Evolutionary conservation across 208 protist species (phyloP).

Genomic region (Acanthamoeba lenticulata): DNA sequence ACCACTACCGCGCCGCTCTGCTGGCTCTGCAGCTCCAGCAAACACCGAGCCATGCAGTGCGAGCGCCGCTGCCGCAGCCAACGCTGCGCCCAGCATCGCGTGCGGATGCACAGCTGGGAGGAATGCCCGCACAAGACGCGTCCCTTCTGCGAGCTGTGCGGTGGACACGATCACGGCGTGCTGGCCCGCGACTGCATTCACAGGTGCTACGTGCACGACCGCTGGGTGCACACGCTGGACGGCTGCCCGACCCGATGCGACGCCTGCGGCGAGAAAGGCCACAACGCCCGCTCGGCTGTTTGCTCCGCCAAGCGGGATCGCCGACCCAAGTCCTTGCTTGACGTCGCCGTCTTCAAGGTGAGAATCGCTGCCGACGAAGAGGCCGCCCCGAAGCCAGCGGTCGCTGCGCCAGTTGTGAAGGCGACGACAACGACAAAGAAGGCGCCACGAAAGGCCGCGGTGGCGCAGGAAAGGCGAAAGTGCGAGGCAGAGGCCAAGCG

Average conservation of each 20-base stretch:
- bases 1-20: no score
- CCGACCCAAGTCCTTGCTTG: background rate
- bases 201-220: background rate
- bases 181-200: background rate
- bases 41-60: background rate
- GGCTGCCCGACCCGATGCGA: background rate
- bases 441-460: background rate
- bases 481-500: background rate
- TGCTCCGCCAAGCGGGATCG: background rate
- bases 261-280: background rate
- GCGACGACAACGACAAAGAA: background rate
- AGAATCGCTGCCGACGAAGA: no score
- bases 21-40: background rate
- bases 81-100: background rate
- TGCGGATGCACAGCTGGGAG: background rate
- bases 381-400: background rate
- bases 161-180: background rate
- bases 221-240: background rate
- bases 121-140: background rate
- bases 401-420: background rate
- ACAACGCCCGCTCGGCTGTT: background rate
- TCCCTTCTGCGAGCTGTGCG: conserved; percentile 1
- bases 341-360: background rate
- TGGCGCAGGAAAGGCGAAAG: background rate
- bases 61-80: background rate